phyloP scores from a whole-genome alignment of 2,329 filamentous ascomycete species.

The Esteya vermicola region DNA sequence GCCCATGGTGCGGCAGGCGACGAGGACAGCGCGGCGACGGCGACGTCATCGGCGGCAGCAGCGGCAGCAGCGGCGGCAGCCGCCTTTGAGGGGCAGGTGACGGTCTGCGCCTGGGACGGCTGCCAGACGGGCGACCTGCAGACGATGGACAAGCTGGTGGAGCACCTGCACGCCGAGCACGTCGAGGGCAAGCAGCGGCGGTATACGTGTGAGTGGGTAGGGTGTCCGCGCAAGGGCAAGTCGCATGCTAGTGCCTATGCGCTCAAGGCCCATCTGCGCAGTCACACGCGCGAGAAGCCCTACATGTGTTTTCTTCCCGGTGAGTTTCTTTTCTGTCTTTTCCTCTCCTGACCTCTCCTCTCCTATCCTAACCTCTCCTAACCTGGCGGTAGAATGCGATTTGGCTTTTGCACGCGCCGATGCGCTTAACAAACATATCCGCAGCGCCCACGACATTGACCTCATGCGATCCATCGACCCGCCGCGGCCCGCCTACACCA shows the following conservation, averaged over 20 bases:
- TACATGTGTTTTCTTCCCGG: slow-evolving; percentile 93
- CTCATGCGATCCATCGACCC: slow-evolving; percentile 69
- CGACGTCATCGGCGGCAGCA: slow-evolving; percentile 65
- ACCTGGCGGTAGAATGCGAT: slow-evolving; percentile 62
- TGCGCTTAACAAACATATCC: slow-evolving; percentile 94
- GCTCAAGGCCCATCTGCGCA: slow-evolving; percentile 91
- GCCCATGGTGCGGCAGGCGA: too few relatives aligned
- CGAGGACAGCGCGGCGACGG: slow-evolving; percentile 38
- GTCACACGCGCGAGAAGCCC: slow-evolving; percentile 94
- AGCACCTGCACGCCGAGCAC: slow-evolving; percentile 83
- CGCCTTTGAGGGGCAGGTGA: slow-evolving; percentile 67
- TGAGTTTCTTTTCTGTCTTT: slow-evolving; percentile 30
- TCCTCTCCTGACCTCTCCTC: neutral
- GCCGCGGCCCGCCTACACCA: slow-evolving; percentile 46
- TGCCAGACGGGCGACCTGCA: slow-evolving; percentile 56
- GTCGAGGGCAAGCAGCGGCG: slow-evolving; percentile 90
- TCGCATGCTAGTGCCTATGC: slow-evolving; percentile 93
- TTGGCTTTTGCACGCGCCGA: slow-evolving; percentile 92
- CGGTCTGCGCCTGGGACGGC: slow-evolving; percentile 63
- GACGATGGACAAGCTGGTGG: slow-evolving; percentile 70
- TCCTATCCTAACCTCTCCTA: slow-evolving; percentile 11
- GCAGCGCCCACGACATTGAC: slow-evolving; percentile 95
- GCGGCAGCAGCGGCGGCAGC: too few relatives aligned
- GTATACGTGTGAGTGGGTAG: slow-evolving; percentile 96
- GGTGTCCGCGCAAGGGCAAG: slow-evolving; percentile 76